Conservation (phyloP, 768 basidiomycete species). For the Macrolepiota albuminosa region DNA sequence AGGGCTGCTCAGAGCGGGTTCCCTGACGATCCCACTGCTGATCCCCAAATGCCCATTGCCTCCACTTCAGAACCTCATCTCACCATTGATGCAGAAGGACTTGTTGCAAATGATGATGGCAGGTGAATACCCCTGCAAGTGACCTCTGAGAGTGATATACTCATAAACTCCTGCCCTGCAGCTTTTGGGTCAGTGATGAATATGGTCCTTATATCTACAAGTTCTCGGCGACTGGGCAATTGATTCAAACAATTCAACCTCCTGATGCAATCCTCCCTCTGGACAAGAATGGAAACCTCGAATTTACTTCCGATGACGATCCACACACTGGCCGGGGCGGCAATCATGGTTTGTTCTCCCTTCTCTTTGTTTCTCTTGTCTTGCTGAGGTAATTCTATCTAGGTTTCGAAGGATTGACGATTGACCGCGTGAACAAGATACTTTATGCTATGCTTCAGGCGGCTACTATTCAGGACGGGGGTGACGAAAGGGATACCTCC, state of each 20-base stretch:
- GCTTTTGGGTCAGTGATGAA: conserved; percentile 65
- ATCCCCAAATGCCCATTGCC: conserved; percentile 44
- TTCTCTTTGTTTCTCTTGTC: neutral
- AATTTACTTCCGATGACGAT: conserved; percentile 46
- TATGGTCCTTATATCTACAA: conserved; percentile 66
- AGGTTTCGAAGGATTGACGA: conserved; percentile 61
- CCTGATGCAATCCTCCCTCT: conserved; percentile 52
- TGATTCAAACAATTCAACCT: conserved; percentile 55
- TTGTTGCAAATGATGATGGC: conserved; percentile 55
- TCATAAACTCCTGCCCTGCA: conserved; percentile 14
- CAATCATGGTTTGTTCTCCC: conserved; percentile 42
- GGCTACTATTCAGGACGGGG: conserved; percentile 63
- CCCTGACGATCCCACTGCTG: conserved; percentile 25
- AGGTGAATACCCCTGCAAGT: conserved; percentile 30
- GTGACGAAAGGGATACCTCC: conserved; percentile 37
- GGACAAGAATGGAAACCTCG: conserved; percentile 34
- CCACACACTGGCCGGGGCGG: conserved; percentile 48
- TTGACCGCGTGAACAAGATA: conserved; percentile 39
- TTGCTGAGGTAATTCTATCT: neutral
- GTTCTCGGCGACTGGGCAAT: conserved; percentile 38
- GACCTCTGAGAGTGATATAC: neutral
- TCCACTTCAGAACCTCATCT: conserved; percentile 39
- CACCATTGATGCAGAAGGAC: conserved; percentile 53
- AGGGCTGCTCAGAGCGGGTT: conserved; percentile 35
- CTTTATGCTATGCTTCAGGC: conserved; percentile 62